These are phyloP conservation scores for Limnanthes douglasii DNA, from an alignment of 345 rosid genomes.

Conservation along the genomic window DNA sequence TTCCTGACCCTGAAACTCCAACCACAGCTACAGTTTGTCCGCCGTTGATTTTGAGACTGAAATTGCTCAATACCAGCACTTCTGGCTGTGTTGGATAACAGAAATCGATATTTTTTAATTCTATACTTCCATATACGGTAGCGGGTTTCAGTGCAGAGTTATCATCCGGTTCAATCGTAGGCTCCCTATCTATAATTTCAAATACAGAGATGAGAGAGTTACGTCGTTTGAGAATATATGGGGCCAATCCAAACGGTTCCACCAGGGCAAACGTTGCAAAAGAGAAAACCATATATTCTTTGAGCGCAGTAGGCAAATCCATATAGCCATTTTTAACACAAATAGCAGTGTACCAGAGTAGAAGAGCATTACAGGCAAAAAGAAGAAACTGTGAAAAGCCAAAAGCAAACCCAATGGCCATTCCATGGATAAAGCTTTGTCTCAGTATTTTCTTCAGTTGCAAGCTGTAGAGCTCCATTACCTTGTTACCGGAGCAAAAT, in stretches of 20 bases:
- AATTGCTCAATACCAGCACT: conserved; percentile 86
- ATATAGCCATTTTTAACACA: conserved; percentile 30
- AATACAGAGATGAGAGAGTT: conserved; percentile 85
- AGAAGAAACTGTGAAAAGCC: conserved; percentile 99
- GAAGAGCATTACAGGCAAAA: conserved; percentile 96
- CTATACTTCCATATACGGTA: conserved; percentile 93
- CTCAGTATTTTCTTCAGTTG: conserved; percentile 70
- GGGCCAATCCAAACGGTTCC: conserved; percentile 99
- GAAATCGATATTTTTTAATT: conserved; percentile 89
- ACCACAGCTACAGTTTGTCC: conserved; percentile 99
- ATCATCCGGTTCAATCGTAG: conserved; percentile 94
- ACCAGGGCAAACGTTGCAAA: conserved; percentile 98
- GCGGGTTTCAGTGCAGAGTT: conserved; percentile 79
- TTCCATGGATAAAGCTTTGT: conserved; percentile 85
- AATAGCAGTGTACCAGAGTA: conserved; percentile 84
- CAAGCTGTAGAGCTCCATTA: conserved; percentile 90
- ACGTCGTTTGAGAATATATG: conserved; percentile 89
- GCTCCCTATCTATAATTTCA: conserved; percentile 92
- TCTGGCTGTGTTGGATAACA: conserved; percentile 91
- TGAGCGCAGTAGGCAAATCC: conserved; percentile 63
- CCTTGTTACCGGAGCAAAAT: conserved; percentile 97
- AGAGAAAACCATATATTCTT: conserved; percentile 95
- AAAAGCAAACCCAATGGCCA: conserved; percentile 94
- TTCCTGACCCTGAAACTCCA: conserved; percentile 99
- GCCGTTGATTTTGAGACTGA: conserved; percentile 85